Conservation (phyloP, 441 rosid species). For the Pelargonium citronellum region DNA sequence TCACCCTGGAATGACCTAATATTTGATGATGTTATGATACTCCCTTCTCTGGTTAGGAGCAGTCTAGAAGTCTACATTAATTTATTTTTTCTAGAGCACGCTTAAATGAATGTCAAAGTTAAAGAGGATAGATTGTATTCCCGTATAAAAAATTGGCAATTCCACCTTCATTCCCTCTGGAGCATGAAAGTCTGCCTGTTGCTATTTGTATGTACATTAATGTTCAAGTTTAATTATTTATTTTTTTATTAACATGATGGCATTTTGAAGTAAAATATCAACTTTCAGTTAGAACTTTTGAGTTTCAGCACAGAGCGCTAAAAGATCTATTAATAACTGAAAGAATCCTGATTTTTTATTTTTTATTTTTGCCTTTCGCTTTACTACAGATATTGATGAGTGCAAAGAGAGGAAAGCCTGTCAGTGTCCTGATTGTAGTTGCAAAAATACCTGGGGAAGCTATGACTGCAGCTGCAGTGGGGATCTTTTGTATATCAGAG, state of each 20-base stretch:
- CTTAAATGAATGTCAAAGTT: too few relatives aligned
- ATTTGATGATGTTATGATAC: too few relatives aligned
- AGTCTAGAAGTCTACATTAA: too few relatives aligned
- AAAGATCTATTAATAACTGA: not conserved
- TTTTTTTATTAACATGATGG: not conserved
- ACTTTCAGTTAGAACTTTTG: not conserved
- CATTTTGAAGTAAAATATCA: not conserved
- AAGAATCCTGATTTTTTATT: not conserved
- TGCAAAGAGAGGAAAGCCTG: slow-evolving; percentile 88
- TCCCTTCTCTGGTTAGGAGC: too few relatives aligned
- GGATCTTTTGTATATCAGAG: slow-evolving; percentile 79
- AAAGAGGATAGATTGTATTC: too few relatives aligned
- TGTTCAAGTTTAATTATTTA: too few relatives aligned
- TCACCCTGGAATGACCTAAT: not conserved
- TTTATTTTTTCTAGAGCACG: too few relatives aligned
- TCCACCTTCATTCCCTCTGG: too few relatives aligned
- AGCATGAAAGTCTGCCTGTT: not conserved
- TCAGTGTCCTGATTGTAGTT: slow-evolving; percentile 83
- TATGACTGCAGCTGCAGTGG: slow-evolving; percentile 87
- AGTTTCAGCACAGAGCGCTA: not conserved
- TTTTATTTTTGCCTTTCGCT: slow-evolving; percentile 19
- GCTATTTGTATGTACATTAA: not conserved
- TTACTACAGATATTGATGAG: slow-evolving; percentile 87
- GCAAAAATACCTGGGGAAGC: slow-evolving; percentile 96
- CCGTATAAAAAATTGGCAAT: too few relatives aligned